Percentiles rank a stretch among this genome's conserved stretches.
phyloP scores from a whole-genome alignment of 176 grass and related monocot genomes.

The Oryza punctata region DNA sequence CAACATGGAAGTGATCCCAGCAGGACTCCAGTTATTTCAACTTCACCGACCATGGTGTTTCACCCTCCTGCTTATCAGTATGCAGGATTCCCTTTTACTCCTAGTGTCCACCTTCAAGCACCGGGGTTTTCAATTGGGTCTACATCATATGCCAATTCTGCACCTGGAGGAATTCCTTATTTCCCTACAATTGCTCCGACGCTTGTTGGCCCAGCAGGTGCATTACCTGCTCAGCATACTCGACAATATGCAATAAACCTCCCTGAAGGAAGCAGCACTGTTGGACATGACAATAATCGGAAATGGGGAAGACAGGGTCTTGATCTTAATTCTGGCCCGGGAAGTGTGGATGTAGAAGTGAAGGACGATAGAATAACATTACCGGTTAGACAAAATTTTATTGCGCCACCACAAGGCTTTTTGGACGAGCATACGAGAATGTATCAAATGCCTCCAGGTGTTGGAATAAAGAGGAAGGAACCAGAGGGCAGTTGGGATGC shows the following conservation, averaged over 20 bases:
- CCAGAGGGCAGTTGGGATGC: constrained; percentile 85
- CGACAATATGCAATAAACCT: constrained; percentile 78
- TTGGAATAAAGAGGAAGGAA: constrained; percentile 85
- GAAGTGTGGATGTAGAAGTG: constrained; percentile 59
- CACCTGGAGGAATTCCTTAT: constrained; percentile 46
- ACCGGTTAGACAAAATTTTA: constrained; percentile 69
- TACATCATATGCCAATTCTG: constrained; percentile 56
- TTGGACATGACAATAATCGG: constrained; percentile 54
- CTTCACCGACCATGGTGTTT: constrained; percentile 67
- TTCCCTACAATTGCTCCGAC: constrained; percentile 52
- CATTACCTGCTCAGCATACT: constrained; percentile 57
- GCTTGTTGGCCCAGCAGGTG: constrained; percentile 58
- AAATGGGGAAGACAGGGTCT: constrained; percentile 82
- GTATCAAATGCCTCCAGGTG: constrained; percentile 57
- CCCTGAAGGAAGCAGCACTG: constrained; percentile 64
- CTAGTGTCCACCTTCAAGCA: constrained; percentile 52
- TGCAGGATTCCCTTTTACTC: constrained; percentile 60
- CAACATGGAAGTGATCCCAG: constrained; percentile 59
- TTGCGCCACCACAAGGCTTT: constrained; percentile 54
- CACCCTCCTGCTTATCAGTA: constrained; percentile 74
- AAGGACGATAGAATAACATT: constrained; percentile 64
- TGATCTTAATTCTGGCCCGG: constrained; percentile 89
- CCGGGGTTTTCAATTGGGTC: constrained; percentile 65
- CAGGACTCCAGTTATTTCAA: constrained; percentile 64
- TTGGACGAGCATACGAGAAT: constrained; percentile 73